phyloP scores from a whole-genome alignment of 2,329 filamentous ascomycete genomes.

The Neopestalotiopsis rosae region DNA sequence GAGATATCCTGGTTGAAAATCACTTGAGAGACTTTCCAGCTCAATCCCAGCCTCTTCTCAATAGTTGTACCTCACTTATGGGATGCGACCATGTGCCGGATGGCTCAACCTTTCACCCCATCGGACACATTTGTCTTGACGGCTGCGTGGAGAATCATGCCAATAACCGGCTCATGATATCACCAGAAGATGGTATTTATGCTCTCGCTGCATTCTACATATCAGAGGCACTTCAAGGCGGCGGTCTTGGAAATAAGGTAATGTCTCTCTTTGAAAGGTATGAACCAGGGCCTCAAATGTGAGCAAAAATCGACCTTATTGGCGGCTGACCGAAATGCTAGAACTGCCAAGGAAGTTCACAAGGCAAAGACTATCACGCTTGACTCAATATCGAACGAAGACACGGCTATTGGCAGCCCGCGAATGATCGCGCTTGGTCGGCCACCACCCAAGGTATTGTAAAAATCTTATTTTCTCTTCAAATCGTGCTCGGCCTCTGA shows the following conservation, averaged over 20 bases:
- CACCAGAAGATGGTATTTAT: conserved; percentile 24
- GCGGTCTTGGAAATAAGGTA: conserved; percentile 27
- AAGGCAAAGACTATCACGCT: conserved; percentile 28
- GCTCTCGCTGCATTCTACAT: conserved; percentile 32
- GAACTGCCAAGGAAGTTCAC: conserved; percentile 29
- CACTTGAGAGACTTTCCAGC: neutral
- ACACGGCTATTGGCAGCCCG: conserved; percentile 23
- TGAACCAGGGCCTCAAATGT: neutral
- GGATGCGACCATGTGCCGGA: conserved; percentile 19
- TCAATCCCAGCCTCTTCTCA: neutral
- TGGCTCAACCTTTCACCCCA: conserved; percentile 29
- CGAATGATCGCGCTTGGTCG: conserved; percentile 24
- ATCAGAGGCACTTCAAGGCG: conserved; percentile 27
- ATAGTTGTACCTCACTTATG: neutral
- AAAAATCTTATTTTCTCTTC: neutral
- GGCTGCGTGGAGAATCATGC: conserved; percentile 20
- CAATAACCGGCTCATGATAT: conserved; percentile 22
- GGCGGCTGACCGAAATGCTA: conserved; percentile 2
- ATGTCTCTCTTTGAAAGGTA: conserved; percentile 27
- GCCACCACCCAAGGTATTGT: neutral
- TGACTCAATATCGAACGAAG: conserved; percentile 28
- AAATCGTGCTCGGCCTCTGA: conserved; percentile 5
- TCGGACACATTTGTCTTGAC: conserved; percentile 38
- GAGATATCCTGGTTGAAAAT: neutral
- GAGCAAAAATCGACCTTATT: neutral